A percentile compares a stretch with the other conserved stretches of the same genome.
Conservation (phyloP, 2,329 filamentous ascomycete genomes). For the Fusarium anthophilum region DNA sequence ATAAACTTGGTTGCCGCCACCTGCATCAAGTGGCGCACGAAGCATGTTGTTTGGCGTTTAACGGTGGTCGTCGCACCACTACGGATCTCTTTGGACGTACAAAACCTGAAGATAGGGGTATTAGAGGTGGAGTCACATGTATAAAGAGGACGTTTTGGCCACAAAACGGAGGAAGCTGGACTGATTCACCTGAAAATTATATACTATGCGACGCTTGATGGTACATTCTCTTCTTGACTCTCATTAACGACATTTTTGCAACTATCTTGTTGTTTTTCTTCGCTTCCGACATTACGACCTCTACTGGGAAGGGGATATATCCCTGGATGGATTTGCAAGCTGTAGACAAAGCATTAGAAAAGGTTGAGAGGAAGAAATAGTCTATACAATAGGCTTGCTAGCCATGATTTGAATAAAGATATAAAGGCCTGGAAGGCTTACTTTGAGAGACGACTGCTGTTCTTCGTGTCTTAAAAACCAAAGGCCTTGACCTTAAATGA, state of each 20-base stretch:
- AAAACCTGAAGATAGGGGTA: slow-evolving; percentile 23
- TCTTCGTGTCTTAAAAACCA: neutral
- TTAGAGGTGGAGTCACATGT: slow-evolving; percentile 23
- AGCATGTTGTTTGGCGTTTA: slow-evolving; percentile 43
- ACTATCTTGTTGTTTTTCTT: neutral
- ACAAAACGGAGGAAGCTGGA: slow-evolving; percentile 24
- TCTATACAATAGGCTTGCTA: slow-evolving; percentile 37
- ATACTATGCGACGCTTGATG: slow-evolving; percentile 31
- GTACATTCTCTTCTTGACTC: slow-evolving; percentile 36
- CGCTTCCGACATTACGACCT: slow-evolving; percentile 27
- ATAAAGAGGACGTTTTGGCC: slow-evolving; percentile 6
- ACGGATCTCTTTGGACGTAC: slow-evolving; percentile 36
- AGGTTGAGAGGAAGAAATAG: slow-evolving; percentile 1
- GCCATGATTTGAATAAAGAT: slow-evolving; percentile 36
- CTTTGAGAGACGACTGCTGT: neutral
- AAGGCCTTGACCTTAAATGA: neutral
- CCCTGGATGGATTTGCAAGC: slow-evolving; percentile 17
- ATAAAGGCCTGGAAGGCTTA: slow-evolving; percentile 21
- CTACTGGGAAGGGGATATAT: slow-evolving; percentile 20
- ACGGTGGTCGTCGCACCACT: slow-evolving; percentile 36
- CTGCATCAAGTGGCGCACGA: slow-evolving; percentile 24
- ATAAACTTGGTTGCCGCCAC: slow-evolving; percentile 19
- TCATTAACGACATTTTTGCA: slow-evolving; percentile 27
- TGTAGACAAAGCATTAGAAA: neutral
- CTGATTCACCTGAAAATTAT: slow-evolving; percentile 23